Evolutionary conservation across 1,284 basidiomycete genomes (phyloP).

Genomic region (Rhodotorula sp.): DNA sequence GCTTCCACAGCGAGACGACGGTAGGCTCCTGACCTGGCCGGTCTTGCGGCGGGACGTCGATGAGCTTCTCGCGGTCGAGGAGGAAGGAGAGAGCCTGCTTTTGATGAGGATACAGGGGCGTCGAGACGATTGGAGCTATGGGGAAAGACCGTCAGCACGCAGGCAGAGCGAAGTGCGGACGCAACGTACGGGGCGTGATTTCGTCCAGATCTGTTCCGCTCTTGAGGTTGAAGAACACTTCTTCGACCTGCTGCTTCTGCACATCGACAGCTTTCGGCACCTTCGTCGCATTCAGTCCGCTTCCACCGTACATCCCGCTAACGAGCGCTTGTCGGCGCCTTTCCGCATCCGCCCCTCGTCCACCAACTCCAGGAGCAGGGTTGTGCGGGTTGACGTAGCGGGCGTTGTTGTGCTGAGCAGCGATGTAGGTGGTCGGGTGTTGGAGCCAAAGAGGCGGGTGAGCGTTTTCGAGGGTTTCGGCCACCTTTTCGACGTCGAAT

Average conservation of each 20-base stretch:
- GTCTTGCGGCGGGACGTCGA: constrained; percentile 38
- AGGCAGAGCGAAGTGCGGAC: too few species aligned
- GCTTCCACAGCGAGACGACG: constrained; percentile 74
- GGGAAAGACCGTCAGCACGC: neutral
- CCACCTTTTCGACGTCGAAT: constrained; percentile 78
- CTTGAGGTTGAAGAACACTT: constrained; percentile 83
- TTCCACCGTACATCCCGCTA: constrained; percentile 7
- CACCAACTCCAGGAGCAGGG: constrained; percentile 66
- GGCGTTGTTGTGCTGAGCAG: constrained; percentile 62
- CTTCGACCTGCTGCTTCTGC: constrained; percentile 87
- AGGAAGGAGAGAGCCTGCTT: constrained; percentile 96
- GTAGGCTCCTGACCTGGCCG: constrained; percentile 52
- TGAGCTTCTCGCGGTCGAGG: constrained; percentile 71
- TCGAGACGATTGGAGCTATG: constrained; percentile 74
- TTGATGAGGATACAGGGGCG: constrained; percentile 93
- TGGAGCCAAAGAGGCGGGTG: constrained; percentile 70
- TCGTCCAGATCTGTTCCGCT: constrained; percentile 81
- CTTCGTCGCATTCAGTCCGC: neutral
- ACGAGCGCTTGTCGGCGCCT: constrained; percentile 22
- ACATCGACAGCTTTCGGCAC: constrained; percentile 74
- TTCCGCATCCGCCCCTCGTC: constrained; percentile 42
- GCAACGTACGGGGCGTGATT: constrained; percentile 70
- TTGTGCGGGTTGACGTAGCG: constrained; percentile 84
- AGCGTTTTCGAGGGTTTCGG: constrained; percentile 60
- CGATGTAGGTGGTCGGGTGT: constrained; percentile 64